These are phyloP conservation scores for Cucurbitaria berberidis DNA, from an alignment of 2,329 filamentous ascomycete genomes.

Conservation along the genomic window DNA sequence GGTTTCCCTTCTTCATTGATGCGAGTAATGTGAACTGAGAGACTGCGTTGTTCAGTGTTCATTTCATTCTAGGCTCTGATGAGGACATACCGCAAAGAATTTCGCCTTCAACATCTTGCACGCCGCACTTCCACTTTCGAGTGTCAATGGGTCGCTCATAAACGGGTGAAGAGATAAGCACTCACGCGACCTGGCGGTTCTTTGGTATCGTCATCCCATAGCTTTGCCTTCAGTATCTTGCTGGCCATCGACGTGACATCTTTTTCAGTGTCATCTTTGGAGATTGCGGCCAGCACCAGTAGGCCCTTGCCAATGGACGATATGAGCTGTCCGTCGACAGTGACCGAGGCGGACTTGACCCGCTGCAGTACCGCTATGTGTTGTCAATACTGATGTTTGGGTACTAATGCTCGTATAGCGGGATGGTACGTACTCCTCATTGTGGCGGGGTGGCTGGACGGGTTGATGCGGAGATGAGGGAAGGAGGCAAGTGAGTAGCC, in stretches of 20 bases:
- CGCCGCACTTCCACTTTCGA: slow-evolving; percentile 83
- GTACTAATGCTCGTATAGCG: slow-evolving; percentile 14
- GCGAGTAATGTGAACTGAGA: slow-evolving; percentile 96
- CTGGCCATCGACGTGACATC: slow-evolving; percentile 82
- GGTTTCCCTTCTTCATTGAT: slow-evolving; percentile 92
- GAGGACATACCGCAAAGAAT: slow-evolving; percentile 80
- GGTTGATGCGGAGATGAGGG: slow-evolving; percentile 8
- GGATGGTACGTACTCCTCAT: slow-evolving; percentile 30
- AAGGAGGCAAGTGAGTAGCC: too few relatives aligned
- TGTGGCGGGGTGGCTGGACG: slow-evolving; percentile 18
- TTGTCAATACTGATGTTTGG: slow-evolving; percentile 25
- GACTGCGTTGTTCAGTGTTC: slow-evolving; percentile 61
- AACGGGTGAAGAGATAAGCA: slow-evolving; percentile 3
- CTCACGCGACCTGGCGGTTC: slow-evolving; percentile 61
- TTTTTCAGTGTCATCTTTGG: slow-evolving; percentile 86
- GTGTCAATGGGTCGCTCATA: slow-evolving; percentile 13
- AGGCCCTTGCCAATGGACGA: slow-evolving; percentile 91
- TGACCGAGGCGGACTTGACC: slow-evolving; percentile 93
- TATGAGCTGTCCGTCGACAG: slow-evolving; percentile 86
- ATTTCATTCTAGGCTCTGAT: slow-evolving; percentile 6
- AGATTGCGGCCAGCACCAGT: slow-evolving; percentile 89
- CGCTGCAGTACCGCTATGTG: slow-evolving; percentile 83
- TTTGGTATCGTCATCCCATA: slow-evolving; percentile 86
- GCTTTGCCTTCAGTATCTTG: slow-evolving; percentile 86
- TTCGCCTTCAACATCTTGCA: slow-evolving; percentile 87